Evolutionary conservation across 805 yeast species (phyloP).

Genomic region (Wickerhamiella azyma): DNA sequence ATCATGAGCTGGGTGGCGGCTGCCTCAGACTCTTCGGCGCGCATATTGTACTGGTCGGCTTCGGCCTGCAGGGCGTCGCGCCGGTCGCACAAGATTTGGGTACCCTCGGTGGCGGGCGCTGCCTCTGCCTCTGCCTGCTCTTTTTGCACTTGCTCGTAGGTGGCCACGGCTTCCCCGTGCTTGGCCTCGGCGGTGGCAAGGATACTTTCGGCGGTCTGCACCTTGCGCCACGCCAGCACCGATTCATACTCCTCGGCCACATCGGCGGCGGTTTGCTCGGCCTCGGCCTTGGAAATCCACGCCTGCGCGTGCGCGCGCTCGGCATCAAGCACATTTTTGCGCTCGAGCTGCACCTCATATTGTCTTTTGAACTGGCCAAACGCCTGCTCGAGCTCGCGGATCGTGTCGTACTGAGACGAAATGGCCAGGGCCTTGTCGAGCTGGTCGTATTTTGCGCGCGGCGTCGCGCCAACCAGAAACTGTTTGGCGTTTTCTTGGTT

Average conservation of each 20-base stretch:
- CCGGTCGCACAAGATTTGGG: no score
- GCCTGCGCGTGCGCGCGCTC: not conserved
- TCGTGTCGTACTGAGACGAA: not conserved
- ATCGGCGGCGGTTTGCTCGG: not conserved
- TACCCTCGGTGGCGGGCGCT: no score
- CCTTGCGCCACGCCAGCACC: conserved; percentile 5
- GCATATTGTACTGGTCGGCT: not conserved
- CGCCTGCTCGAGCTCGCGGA: not conserved
- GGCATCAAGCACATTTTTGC: not conserved
- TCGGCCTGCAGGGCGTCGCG: not conserved
- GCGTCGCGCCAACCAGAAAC: conserved; percentile 65
- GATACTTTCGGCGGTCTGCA: not conserved
- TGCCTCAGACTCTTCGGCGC: not conserved
- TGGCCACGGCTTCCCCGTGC: no score
- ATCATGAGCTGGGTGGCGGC: not conserved
- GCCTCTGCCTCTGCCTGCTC: no score
- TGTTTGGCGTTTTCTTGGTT: conserved; percentile 92
- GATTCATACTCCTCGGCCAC: not conserved
- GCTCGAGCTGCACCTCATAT: not conserved
- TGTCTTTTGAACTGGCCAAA: not conserved
- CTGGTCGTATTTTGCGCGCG: conserved; percentile 54
- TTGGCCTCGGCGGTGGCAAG: not conserved
- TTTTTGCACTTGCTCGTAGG: not conserved
- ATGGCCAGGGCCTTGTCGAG: conserved; percentile 44
- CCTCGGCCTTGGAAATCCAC: not conserved